Conservation (phyloP, 1,284 basidiomycete genomes). For the Fomitopsis betulina region DNA sequence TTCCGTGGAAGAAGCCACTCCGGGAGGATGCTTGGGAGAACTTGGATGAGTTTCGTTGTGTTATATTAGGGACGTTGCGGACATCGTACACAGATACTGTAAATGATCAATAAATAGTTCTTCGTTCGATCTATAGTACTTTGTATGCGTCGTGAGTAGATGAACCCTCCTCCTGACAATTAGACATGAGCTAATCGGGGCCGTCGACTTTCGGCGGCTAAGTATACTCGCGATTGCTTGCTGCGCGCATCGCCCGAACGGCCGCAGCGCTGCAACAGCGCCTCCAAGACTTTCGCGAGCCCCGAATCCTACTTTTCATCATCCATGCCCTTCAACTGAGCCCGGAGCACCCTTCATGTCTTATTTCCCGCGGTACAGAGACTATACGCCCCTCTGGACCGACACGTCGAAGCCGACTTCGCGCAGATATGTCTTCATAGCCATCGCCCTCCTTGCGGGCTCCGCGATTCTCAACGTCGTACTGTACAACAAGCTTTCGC, state of each 20-base stretch:
- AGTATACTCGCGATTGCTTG: too few relatives aligned
- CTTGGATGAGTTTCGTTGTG: too few relatives aligned
- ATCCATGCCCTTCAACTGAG: background rate
- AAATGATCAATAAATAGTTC: too few relatives aligned
- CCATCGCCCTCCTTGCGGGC: background rate
- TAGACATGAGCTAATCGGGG: background rate
- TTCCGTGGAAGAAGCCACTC: too few relatives aligned
- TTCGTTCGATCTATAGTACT: too few relatives aligned
- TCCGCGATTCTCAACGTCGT: conserved; percentile 5
- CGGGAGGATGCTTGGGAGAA: too few relatives aligned
- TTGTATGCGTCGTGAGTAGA: background rate
- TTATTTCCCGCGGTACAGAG: conserved; percentile 6
- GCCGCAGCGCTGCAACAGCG: background rate
- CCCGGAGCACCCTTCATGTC: background rate
- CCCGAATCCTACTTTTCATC: background rate
- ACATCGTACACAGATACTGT: background rate
- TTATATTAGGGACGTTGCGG: background rate
- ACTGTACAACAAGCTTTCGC: conserved; percentile 1
- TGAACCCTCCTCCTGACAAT: background rate
- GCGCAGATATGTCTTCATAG: conserved; percentile 1
- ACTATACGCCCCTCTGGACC: conserved; percentile 9
- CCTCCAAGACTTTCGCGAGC: background rate
- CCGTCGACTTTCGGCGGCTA: background rate
- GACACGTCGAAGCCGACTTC: conserved; percentile 3
- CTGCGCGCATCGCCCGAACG: too few relatives aligned